Conservation (phyloP, 768 basidiomycete genomes). For the Suillus americanus region DNA sequence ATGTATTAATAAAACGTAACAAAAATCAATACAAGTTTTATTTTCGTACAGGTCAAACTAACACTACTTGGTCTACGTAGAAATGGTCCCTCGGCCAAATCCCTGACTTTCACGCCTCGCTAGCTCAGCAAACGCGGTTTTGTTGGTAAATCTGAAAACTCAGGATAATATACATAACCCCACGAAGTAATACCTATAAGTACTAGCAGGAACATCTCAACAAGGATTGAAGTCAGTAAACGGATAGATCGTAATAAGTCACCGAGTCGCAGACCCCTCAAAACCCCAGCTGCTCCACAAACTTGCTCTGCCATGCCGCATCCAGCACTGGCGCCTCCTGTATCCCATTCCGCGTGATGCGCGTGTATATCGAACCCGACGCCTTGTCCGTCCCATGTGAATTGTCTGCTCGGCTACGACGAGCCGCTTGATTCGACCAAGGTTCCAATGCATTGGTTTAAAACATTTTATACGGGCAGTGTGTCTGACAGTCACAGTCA, state of each 20-base stretch:
- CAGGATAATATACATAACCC: not conserved
- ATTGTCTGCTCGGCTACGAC: not conserved
- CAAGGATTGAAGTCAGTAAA: not conserved
- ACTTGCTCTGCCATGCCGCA: constrained; percentile 64
- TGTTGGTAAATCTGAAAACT: not conserved
- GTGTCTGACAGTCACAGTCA: too few species aligned
- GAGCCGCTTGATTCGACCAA: constrained; percentile 15
- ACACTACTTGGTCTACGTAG: too few species aligned
- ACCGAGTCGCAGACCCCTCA: constrained; percentile 15
- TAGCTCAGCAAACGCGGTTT: too few species aligned
- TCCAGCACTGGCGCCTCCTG: constrained; percentile 44
- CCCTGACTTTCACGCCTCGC: too few species aligned
- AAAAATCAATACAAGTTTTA: too few species aligned
- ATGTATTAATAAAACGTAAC: too few species aligned
- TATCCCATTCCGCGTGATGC: constrained; percentile 38
- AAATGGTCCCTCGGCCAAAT: too few species aligned
- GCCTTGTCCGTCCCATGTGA: constrained; percentile 8
- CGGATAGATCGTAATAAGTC: not conserved
- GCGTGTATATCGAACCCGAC: constrained; percentile 21
- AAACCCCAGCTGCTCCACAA: constrained; percentile 68
- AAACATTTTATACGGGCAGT: too few species aligned
- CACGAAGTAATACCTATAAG: not conserved
- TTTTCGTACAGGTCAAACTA: too few species aligned
- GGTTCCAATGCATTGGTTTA: too few species aligned
- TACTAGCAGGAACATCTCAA: not conserved